Percentiles rank a stretch among this genome's conserved stretches.
These are phyloP conservation scores for Sclerotinia minor DNA, from an alignment of 2,329 filamentous ascomycete genomes.

Conservation along the genomic window DNA sequence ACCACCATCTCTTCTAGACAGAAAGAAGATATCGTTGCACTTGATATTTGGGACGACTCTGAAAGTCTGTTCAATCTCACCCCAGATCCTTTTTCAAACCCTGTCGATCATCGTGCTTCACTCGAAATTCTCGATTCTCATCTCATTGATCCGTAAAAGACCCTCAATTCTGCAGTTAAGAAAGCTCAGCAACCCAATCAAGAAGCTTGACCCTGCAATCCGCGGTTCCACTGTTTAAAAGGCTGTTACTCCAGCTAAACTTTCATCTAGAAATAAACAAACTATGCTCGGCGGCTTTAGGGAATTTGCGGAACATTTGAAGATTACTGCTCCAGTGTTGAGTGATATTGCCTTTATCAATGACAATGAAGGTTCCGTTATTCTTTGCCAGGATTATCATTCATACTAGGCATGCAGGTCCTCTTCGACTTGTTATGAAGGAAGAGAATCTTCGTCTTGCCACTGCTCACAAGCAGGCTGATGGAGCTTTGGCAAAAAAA, in stretches of 20 bases:
- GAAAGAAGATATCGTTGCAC: neutral
- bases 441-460: neutral
- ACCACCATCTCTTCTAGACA: neutral
- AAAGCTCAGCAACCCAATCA: neutral
- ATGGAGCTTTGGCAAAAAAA: neutral
- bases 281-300: neutral
- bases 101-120: too few relatives aligned
- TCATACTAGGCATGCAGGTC: neutral
- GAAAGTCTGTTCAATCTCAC: too few relatives aligned
- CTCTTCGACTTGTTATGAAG: neutral
- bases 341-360: constrained; percentile 10
- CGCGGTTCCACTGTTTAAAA: neutral
- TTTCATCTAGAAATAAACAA: neutral
- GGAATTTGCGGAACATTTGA: neutral
- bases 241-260: neutral
- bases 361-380: neutral
- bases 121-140: too few relatives aligned
- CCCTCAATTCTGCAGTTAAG: neutral
- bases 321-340: neutral
- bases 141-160: too few relatives aligned
- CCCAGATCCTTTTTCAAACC: too few relatives aligned
- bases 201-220: neutral
- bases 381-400: neutral
- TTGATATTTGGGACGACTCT: neutral
- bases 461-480: neutral